A percentile compares a stretch with the other conserved stretches of the same genome.
These are phyloP conservation scores for Phycomyces nitens DNA, from an alignment of 192 early-diverging fungal genomes.

Conservation along the genomic window DNA sequence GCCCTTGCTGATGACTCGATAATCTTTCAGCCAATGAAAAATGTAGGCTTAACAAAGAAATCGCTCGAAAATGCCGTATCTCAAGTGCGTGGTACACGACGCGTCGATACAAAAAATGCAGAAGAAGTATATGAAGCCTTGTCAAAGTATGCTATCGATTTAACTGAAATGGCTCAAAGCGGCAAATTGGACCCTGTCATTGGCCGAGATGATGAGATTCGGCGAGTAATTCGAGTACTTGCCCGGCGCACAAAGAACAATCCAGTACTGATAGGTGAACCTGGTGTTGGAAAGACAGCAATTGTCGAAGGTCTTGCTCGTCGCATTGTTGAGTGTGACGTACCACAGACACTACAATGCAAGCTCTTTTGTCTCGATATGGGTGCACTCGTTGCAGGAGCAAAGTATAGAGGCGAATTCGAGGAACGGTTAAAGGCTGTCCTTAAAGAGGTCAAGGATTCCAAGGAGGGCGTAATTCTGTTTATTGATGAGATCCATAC, in stretches of 20 bases:
- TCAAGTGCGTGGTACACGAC: slow-evolving; percentile 70
- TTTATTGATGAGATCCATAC: slow-evolving; percentile 98
- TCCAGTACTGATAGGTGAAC: slow-evolving; percentile 71
- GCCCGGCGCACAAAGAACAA: slow-evolving; percentile 74
- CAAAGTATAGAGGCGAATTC: slow-evolving; percentile 96
- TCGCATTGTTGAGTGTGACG: slow-evolving; percentile 88
- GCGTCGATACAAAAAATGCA: slow-evolving; percentile 76
- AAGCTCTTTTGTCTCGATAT: slow-evolving; percentile 90
- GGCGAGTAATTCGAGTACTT: slow-evolving; percentile 85
- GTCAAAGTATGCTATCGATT: slow-evolving; percentile 88
- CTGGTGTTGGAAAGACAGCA: slow-evolving; percentile 77
- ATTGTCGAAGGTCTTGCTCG: slow-evolving; percentile 93
- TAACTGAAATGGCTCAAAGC: slow-evolving; percentile 73
- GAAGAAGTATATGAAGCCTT: slow-evolving; percentile 92
- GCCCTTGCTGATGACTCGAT: slow-evolving; percentile 71
- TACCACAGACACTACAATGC: slow-evolving; percentile 82
- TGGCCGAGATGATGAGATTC: slow-evolving; percentile 93
- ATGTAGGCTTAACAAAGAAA: slow-evolving; percentile 63
- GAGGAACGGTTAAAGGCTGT: slow-evolving; percentile 96
- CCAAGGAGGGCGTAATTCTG: slow-evolving; percentile 82
- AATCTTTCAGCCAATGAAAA: slow-evolving; percentile 51
- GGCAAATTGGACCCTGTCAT: slow-evolving; percentile 96
- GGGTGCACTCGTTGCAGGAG: slow-evolving; percentile 88
- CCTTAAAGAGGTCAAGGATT: slow-evolving; percentile 89
- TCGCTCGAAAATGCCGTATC: slow-evolving; percentile 70